Percentiles rank a stretch among this genome's conserved stretches.
Evolutionary conservation across 148 eudicot species (phyloP).

Genomic region (Linanthus parryae): DNA sequence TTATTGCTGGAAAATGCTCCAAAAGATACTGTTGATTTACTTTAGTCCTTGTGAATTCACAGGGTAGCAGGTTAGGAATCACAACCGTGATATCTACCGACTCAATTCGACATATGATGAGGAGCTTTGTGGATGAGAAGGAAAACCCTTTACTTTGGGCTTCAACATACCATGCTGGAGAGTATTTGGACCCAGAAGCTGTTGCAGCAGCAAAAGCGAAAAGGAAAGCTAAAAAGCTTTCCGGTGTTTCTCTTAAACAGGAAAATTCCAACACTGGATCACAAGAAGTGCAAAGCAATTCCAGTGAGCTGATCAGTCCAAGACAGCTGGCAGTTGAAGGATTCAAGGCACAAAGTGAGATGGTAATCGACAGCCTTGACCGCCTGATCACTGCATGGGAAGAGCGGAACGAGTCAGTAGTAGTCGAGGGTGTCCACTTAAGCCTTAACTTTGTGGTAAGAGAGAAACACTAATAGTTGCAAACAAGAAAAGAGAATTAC

Average conservation of each 20-base stretch:
- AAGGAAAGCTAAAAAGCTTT: constrained; percentile 65
- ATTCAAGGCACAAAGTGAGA: constrained; percentile 97
- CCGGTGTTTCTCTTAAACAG: constrained; percentile 27
- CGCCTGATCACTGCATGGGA: constrained; percentile 92
- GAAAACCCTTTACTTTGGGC: constrained; percentile 94
- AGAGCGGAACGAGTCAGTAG: constrained; percentile 90
- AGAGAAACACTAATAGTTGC: too few relatives aligned
- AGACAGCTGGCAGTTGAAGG: constrained; percentile 96
- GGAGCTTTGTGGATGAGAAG: constrained; percentile 93
- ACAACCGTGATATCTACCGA: constrained; percentile 96
- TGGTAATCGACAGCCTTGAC: constrained; percentile 98
- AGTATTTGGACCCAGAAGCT: constrained; percentile 77
- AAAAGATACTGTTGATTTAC: not conserved
- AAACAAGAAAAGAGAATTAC: too few relatives aligned
- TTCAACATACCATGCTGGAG: constrained; percentile 97
- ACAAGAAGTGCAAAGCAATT: constrained; percentile 28
- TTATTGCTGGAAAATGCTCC: too few relatives aligned
- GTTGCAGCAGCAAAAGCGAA: constrained; percentile 89
- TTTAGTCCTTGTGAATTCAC: constrained; percentile 12
- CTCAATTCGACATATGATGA: constrained; percentile 97
- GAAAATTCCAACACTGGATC: constrained; percentile 20
- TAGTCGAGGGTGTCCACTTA: constrained; percentile 96
- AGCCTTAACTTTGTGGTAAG: constrained; percentile 97
- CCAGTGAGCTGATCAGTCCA: constrained; percentile 50
- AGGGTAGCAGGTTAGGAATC: constrained; percentile 93